Evolutionary conservation across 2,329 filamentous ascomycete genomes (phyloP), one percentile per base, ranked within the genome.

Genomic region (Kalmusia sp.): DNA sequence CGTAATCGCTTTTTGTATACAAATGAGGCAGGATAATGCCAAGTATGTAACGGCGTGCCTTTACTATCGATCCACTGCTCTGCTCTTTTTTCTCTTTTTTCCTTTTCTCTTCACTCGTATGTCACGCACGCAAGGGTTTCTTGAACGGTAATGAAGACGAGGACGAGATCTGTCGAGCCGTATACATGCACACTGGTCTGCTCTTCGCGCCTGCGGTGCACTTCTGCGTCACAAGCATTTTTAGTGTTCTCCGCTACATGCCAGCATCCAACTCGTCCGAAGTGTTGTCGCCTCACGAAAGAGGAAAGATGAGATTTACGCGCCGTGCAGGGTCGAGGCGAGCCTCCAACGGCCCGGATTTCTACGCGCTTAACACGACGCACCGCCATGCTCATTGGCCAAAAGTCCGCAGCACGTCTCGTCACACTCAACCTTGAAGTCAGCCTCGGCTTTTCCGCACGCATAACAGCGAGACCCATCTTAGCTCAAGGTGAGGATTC

Each of bases 401-500:
- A 21, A 27, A 8, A 12, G 9, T n/a, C 44, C 44, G 44, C 33
- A 21, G 33, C 33, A 47, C 33, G 37, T 38, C 28, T 22, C 30
- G 28, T 37, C 31, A 35, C 31, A 33, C 9, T 41, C 15, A 37
- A n/a, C 33, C 34, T 30, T 35, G 14, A 24, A 47, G 14, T 47
- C 44, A 47, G 44, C 44, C 44, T 41, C 44, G 44, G 44, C 44
- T 47, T 47, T 47, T 21, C 33, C 38, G 24, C 38, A 41, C 22
- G 38, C 24, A 12, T 22, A 27, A 38, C 24, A 33, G 43, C 43
- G 3, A 14, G 27, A 46, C 14, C n/a, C 27, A 35, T 35, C 43
- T 46, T 35, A 35, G 41, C 22, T 33, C 25, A 33, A 17, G 19
- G 17, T 31, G 9, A 48, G 30, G 44, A 22, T 33, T 49, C 39